Evolutionary conservation across 1,139 yeast genomes (phyloP).

Genomic region (Kodamaea ohmeri): DNA sequence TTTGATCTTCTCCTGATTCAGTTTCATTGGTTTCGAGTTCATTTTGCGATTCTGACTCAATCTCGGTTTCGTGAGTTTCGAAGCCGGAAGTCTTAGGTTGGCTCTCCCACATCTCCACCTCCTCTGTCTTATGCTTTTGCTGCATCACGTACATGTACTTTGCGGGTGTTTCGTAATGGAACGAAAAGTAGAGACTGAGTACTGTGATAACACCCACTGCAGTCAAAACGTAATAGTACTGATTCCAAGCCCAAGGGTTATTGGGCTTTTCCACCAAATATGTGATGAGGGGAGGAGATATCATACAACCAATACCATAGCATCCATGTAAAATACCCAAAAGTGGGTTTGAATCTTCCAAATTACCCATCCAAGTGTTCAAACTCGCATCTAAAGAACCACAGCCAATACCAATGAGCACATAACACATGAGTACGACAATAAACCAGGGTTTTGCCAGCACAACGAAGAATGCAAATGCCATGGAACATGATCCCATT

Average conservation of each 20-base stretch:
- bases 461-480: slow-evolving; percentile 26
- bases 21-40: background rate
- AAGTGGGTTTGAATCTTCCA: slow-evolving; percentile 57
- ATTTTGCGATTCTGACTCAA: too few relatives aligned
- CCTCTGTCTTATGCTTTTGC: slow-evolving; percentile 14
- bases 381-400: slow-evolving; percentile 62
- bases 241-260: slow-evolving; percentile 48
- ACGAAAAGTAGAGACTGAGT: slow-evolving; percentile 23
- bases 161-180: slow-evolving; percentile 52
- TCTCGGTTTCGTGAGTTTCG: slow-evolving; percentile 7
- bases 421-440: slow-evolving; percentile 35
- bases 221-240: slow-evolving; percentile 41
- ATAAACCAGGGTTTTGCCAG: slow-evolving; percentile 36
- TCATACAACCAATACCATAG: slow-evolving; percentile 67
- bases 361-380: slow-evolving; percentile 57
- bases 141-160: slow-evolving; percentile 45
- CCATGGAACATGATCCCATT: slow-evolving; percentile 33
- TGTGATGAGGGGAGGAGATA: slow-evolving; percentile 61
- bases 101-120: slow-evolving; percentile 10
- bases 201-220: slow-evolving; percentile 24
- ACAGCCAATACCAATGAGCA: slow-evolving; percentile 54
- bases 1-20: background rate
- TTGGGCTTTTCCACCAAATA: slow-evolving; percentile 31
- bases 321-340: slow-evolving; percentile 67
- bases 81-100: slow-evolving; percentile 8